Evolutionary conservation across 2,329 filamentous ascomycete genomes (phyloP), one percentile per base, ranked within the genome.

Genomic region (Microsporum ferrugineum): DNA sequence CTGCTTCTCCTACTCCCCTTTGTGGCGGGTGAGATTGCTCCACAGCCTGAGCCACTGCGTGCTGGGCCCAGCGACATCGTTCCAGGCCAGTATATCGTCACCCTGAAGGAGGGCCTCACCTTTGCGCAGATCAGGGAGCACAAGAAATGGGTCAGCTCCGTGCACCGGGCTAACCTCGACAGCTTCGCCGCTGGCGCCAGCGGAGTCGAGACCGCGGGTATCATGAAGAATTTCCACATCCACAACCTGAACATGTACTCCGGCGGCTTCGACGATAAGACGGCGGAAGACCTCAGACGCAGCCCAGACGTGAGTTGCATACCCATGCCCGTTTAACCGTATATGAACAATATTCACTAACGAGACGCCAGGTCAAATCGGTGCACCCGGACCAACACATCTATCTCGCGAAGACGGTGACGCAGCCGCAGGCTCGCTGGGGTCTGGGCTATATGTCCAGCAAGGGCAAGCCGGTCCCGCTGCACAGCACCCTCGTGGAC

Each of bases 41-140:
- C 43, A 47, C 43, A 47, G 43, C 43, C 43, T 27, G 43, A 47
- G 43, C 17, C 23, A 4, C 43, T 47, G 43, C n/a, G 6, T 7
- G 23, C 23, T 12, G 43, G 43, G 2, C 23, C 43, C 17, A 58
- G 36, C 14, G 61, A 62, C 29, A 51, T 62, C 33, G 47, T 62
- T 33, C 61, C 61, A 7, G 61, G 61, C 34, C 51, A 43, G 34
- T 62, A 62, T 33, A 60, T 62, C 36, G 61, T 62, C 49, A 62
- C 61, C 12, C 31, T 62, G 38, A 62, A 62, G 31, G 61, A 62
- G 34, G 61, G 61, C 31, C n/a, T 60, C 57, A 57, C 57, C 12
- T 29, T 53, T 14, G 57, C 31, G 8, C 55, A 59, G n/a, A 34
- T 62, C 3, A 45, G 59, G 12, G 36, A 36, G 5, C 61, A 62